phyloP scores from a whole-genome alignment of 257 asterid species.

The Solanum lignicaule region DNA sequence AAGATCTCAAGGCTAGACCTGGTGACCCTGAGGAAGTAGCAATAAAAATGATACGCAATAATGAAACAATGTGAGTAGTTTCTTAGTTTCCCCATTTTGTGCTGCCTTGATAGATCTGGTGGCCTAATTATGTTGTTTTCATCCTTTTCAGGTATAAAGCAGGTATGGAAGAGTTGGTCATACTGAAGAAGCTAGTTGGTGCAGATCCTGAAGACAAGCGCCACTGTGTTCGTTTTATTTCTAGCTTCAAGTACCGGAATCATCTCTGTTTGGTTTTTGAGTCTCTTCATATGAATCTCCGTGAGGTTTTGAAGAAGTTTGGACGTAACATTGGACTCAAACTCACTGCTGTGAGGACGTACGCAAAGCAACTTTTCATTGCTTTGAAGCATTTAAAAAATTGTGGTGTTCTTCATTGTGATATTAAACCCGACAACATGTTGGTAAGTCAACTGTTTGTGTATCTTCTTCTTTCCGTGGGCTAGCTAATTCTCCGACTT shows the following conservation, averaged over 20 bases:
- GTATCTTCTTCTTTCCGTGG: background rate
- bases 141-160: constrained; percentile 69
- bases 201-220: constrained; percentile 95
- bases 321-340: constrained; percentile 99
- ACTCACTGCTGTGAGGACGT: constrained; percentile 96
- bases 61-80: constrained; percentile 83
- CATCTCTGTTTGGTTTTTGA: constrained; percentile 99
- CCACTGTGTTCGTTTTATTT: constrained; percentile 89
- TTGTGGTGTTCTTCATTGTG: constrained; percentile 97
- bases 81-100: constrained; percentile 4
- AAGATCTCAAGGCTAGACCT: constrained; percentile 76
- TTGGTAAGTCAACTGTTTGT: constrained; percentile 45
- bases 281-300: constrained; percentile 99
- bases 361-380: constrained; percentile 95
- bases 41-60: constrained; percentile 83
- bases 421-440: constrained; percentile 98
- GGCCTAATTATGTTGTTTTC: background rate
- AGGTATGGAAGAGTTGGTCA: constrained; percentile 91
- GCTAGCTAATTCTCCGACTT: background rate
- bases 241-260: constrained; percentile 92
- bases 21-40: constrained; percentile 90
- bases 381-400: constrained; percentile 85
- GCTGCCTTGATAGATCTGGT: background rate
- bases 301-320: constrained; percentile 97
- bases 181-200: constrained; percentile 83